Percentiles rank a stretch among this genome's conserved stretches.
phyloP scores from a whole-genome alignment of 257 asterid genomes.

The Ilex asprella region DNA sequence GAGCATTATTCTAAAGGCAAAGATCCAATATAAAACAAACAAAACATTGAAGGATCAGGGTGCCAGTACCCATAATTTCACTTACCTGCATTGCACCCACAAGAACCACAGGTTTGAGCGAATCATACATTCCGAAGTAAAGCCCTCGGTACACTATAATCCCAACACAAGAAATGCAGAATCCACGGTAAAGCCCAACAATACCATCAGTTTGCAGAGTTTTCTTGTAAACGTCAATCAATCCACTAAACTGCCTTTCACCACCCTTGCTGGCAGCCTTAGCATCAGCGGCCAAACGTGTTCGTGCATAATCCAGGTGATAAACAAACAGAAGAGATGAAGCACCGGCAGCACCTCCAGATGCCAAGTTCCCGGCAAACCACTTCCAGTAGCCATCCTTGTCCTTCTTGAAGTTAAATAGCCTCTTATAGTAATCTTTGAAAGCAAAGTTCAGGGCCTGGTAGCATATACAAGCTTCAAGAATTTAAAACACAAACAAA shows the following conservation, averaged over 20 bases:
- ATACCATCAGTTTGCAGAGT: constrained; percentile 58
- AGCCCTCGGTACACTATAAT: constrained; percentile 79
- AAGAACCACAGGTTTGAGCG: constrained; percentile 63
- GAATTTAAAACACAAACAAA: background rate
- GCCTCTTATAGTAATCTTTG: constrained; percentile 67
- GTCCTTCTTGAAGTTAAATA: constrained; percentile 66
- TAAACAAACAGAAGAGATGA: constrained; percentile 59
- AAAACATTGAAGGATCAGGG: background rate
- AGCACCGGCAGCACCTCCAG: constrained; percentile 79
- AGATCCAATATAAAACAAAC: too few species aligned
- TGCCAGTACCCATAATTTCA: background rate
- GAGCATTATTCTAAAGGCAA: too few species aligned
- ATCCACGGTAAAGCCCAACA: constrained; percentile 76
- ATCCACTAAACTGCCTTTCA: constrained; percentile 70
- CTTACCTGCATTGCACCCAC: constrained; percentile 50
- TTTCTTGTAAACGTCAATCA: constrained; percentile 65
- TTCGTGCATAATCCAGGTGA: constrained; percentile 68
- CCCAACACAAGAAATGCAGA: constrained; percentile 63
- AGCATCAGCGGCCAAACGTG: constrained; percentile 64
- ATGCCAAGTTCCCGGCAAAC: constrained; percentile 19
- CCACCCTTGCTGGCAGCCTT: constrained; percentile 72
- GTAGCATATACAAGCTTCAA: constrained; percentile 9
- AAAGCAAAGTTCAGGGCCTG: constrained; percentile 84
- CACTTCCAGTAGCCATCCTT: constrained; percentile 68
- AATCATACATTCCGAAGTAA: constrained; percentile 78